Conservation (phyloP, 306 rosid genomes). For the Citrullus mucosospermus region DNA sequence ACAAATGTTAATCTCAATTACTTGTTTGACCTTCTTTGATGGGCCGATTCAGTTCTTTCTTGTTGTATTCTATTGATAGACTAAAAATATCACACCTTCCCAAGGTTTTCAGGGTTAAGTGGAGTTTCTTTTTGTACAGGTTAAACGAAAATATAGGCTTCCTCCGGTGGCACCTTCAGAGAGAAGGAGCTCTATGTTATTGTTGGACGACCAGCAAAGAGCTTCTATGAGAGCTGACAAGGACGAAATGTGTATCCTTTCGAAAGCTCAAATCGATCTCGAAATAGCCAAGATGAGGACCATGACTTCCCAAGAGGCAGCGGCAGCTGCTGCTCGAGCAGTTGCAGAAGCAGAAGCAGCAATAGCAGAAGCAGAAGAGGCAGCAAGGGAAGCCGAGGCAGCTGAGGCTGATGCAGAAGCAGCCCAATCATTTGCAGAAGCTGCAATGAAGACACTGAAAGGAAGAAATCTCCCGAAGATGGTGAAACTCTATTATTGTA, state of each 20-base stretch:
- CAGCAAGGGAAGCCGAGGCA: conserved; percentile 73
- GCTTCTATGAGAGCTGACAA: conserved; percentile 31
- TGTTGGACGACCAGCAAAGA: conserved; percentile 46
- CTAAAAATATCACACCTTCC: background rate
- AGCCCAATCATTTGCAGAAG: conserved; percentile 72
- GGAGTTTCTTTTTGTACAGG: conserved; percentile 32
- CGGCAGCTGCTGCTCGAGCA: conserved; percentile 75
- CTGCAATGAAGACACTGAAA: conserved; percentile 53
- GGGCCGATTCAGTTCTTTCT: background rate
- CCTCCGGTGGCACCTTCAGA: conserved; percentile 38
- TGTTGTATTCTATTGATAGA: background rate
- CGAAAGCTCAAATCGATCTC: conserved; percentile 59
- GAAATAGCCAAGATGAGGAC: conserved; percentile 68
- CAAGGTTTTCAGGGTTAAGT: background rate
- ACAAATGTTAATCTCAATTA: background rate
- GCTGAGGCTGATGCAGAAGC: conserved; percentile 96
- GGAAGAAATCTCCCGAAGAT: conserved; percentile 47
- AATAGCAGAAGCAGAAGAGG: conserved; percentile 88
- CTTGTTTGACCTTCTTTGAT: background rate
- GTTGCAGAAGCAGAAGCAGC: conserved; percentile 86
- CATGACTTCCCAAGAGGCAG: conserved; percentile 72
- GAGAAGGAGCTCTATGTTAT: conserved; percentile 34
- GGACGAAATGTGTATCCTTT: conserved; percentile 30
- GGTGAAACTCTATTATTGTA: conserved; percentile 24
- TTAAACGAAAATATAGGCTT: conserved; percentile 73